These are phyloP conservation scores for Metschnikowia bowlesiae DNA, from an alignment of 805 yeast genomes.

Conservation along the genomic window DNA sequence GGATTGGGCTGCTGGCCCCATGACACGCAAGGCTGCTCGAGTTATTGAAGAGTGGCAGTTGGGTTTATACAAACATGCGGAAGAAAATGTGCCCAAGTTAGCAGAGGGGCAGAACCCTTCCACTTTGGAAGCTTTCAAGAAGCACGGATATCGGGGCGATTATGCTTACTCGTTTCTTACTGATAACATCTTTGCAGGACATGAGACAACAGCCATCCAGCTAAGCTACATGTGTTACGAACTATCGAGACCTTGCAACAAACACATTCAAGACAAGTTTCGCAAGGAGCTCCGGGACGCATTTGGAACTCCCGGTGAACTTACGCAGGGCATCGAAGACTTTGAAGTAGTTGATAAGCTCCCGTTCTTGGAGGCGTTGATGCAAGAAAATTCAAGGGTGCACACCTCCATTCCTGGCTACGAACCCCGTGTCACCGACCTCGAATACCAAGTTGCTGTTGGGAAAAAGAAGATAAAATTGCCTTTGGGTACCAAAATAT, in stretches of 20 bases:
- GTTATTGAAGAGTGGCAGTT: slow-evolving; percentile 46
- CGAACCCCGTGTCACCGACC: slow-evolving; percentile 53
- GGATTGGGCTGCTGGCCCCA: slow-evolving; percentile 42
- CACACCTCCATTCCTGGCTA: slow-evolving; percentile 74
- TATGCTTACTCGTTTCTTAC: slow-evolving; percentile 38
- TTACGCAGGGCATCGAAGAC: slow-evolving; percentile 19
- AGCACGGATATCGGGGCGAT: slow-evolving; percentile 27
- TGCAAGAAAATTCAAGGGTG: slow-evolving; percentile 56
- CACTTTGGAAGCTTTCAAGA: slow-evolving; percentile 33
- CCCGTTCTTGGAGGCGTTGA: slow-evolving; percentile 56
- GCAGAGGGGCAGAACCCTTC: slow-evolving; percentile 20
- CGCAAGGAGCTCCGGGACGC: slow-evolving; percentile 40
- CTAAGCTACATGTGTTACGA: slow-evolving; percentile 57
- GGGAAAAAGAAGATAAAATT: slow-evolving; percentile 20
- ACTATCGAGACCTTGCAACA: slow-evolving; percentile 47
- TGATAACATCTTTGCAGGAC: slow-evolving; percentile 75
- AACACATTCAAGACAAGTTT: slow-evolving; percentile 43
- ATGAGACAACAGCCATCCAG: slow-evolving; percentile 50
- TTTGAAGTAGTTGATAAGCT: slow-evolving; percentile 47
- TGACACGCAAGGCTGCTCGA: slow-evolving; percentile 34
- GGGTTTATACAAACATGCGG: slow-evolving; percentile 31
- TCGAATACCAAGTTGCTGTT: slow-evolving; percentile 19
- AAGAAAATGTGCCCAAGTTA: slow-evolving; percentile 24
- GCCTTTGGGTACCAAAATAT: slow-evolving; percentile 53
- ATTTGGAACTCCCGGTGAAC: slow-evolving; percentile 29